Conservation (phyloP, 192 early-diverging fungal species). For the Backusella westeae region DNA sequence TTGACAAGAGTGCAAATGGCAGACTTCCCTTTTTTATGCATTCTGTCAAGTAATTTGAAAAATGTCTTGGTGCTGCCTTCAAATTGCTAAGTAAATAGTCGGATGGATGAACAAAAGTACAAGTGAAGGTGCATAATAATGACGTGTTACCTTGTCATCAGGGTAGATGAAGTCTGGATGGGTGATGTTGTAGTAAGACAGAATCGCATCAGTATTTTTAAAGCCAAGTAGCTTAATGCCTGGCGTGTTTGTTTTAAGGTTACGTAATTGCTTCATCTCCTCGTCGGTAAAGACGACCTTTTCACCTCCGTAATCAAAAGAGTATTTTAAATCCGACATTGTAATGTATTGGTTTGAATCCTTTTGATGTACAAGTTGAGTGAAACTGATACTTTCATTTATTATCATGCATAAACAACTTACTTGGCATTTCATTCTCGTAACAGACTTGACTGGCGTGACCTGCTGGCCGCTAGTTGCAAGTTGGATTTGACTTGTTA, state of each 20-base stretch:
- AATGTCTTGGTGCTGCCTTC: slow-evolving; percentile 73
- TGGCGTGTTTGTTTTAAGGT: slow-evolving; percentile 44
- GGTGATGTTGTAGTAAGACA: slow-evolving; percentile 58
- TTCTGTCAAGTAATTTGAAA: slow-evolving; percentile 57
- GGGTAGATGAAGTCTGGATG: slow-evolving; percentile 74
- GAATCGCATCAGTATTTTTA: slow-evolving; percentile 47
- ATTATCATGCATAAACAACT: slow-evolving; percentile 1
- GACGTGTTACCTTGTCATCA: slow-evolving; percentile 59
- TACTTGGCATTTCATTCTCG: slow-evolving; percentile 64
- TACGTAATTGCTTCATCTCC: slow-evolving; percentile 60
- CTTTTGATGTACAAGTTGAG: slow-evolving; percentile 17
- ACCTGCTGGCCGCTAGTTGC: slow-evolving; percentile 52
- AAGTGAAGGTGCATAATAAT: neutral
- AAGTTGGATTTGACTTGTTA: slow-evolving; percentile 37
- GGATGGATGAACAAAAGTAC: neutral
- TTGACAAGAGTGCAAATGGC: slow-evolving; percentile 68
- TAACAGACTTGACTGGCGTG: slow-evolving; percentile 52
- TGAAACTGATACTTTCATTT: neutral
- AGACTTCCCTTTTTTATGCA: slow-evolving; percentile 55
- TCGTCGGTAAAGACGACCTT: slow-evolving; percentile 72
- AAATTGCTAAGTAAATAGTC: slow-evolving; percentile 39
- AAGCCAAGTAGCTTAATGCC: slow-evolving; percentile 74
- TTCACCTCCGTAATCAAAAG: slow-evolving; percentile 65
- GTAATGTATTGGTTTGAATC: slow-evolving; percentile 51
- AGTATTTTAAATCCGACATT: slow-evolving; percentile 63